Conservation (phyloP, 495 filamentous ascomycete species). For the Penicillium taxi region DNA sequence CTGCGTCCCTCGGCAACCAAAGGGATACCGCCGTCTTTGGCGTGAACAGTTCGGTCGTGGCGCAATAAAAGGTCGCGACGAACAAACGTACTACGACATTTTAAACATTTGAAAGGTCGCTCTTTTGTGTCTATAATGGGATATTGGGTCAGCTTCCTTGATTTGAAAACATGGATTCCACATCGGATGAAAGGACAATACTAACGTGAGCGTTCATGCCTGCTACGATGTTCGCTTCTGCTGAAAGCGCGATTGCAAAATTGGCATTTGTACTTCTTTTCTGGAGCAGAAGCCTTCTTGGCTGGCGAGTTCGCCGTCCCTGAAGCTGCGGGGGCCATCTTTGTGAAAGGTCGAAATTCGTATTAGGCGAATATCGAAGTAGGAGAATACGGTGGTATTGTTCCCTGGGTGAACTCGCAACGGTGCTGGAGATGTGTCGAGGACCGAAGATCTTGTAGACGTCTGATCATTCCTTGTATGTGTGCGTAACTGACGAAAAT, state of each 20-base stretch:
- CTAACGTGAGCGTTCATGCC: conserved; percentile 98
- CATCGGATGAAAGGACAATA: conserved; percentile 22
- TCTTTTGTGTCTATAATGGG: conserved; percentile 93
- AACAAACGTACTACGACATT: conserved; percentile 97
- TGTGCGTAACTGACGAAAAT: conserved; percentile 28
- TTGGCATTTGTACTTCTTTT: conserved; percentile 99
- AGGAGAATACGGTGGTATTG: conserved; percentile 42
- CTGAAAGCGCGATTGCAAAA: conserved; percentile 97
- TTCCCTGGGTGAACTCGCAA: conserved; percentile 46
- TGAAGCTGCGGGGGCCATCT: conserved; percentile 50
- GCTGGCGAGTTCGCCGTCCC: conserved; percentile 51
- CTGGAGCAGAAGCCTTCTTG: conserved; percentile 60
- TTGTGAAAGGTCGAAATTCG: conserved; percentile 24
- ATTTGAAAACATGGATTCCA: conserved; percentile 13
- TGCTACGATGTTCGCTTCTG: conserved; percentile 90
- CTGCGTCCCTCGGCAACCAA: conserved; percentile 92
- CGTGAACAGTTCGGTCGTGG: conserved; percentile 97
- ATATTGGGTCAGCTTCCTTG: not conserved
- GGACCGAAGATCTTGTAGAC: conserved; percentile 38
- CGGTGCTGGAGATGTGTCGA: conserved; percentile 44
- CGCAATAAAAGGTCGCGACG: conserved; percentile 91
- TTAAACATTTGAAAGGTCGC: conserved; percentile 94
- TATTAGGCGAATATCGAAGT: conserved; percentile 35
- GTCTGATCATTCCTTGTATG: conserved; percentile 45
- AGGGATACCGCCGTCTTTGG: conserved; percentile 94